phyloP scores from a whole-genome alignment of 495 filamentous ascomycete genomes.

The Aspergillus egyptiacus region DNA sequence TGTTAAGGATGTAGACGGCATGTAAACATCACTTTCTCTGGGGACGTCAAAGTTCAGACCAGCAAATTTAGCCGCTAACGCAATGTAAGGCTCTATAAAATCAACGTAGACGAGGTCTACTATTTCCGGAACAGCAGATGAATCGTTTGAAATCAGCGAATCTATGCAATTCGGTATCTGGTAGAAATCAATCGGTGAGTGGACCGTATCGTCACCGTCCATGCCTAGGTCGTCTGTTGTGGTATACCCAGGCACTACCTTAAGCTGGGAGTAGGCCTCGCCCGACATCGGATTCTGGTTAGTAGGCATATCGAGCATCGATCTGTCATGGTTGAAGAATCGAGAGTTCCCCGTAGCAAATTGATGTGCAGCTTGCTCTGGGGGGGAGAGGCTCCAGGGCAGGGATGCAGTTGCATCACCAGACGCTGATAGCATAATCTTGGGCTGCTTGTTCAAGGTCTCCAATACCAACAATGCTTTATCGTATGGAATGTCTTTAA shows the following conservation, averaged over 20 bases:
- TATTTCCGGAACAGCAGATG: constrained; percentile 45
- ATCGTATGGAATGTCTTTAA: constrained; percentile 71
- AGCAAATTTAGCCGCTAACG: constrained; percentile 63
- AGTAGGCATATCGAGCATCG: not conserved
- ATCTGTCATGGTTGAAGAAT: not conserved
- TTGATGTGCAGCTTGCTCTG: constrained; percentile 29
- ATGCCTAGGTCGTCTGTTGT: constrained; percentile 76
- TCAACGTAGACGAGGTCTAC: constrained; percentile 89
- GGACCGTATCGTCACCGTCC: constrained; percentile 91
- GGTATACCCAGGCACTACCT: constrained; percentile 73
- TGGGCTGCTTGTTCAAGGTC: constrained; percentile 66
- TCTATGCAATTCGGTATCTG: constrained; percentile 77
- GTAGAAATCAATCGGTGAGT: constrained; percentile 68
- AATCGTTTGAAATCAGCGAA: constrained; percentile 50
- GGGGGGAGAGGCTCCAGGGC: constrained; percentile 28
- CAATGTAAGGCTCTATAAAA: constrained; percentile 76
- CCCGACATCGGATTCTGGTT: constrained; percentile 26
- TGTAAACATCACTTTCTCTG: constrained; percentile 54
- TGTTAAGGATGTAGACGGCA: constrained; percentile 62
- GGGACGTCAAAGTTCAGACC: constrained; percentile 53
- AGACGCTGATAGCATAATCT: constrained; percentile 42
- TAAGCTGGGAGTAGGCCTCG: constrained; percentile 12
- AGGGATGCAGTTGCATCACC: constrained; percentile 14
- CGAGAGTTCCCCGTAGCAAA: constrained; percentile 2
- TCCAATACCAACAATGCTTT: constrained; percentile 63